Percentiles rank a stretch among this genome's conserved stretches.
Evolutionary conservation across 1,284 basidiomycete species (phyloP).

Genomic region (Wallemia ichthyophaga): DNA sequence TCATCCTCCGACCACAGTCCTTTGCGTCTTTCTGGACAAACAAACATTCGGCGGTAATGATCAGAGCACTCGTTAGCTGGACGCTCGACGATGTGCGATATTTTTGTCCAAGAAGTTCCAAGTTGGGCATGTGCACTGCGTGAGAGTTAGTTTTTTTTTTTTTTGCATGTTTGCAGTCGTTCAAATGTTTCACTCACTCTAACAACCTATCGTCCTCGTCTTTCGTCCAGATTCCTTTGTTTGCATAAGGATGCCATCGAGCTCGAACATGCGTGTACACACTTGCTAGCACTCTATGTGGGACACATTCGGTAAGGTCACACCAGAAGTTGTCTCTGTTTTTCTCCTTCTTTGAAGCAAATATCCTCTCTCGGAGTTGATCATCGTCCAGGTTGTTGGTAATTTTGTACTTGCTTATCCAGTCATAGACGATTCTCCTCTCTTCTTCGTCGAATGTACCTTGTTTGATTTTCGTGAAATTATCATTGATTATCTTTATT

Average conservation of each 20-base stretch:
- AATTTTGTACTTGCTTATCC: not conserved
- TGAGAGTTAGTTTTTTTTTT: not conserved
- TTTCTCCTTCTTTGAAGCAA: not conserved
- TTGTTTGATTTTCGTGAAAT: not conserved
- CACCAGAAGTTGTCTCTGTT: not conserved
- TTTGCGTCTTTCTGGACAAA: not conserved
- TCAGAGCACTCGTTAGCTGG: not conserved
- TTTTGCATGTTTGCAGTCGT: not conserved
- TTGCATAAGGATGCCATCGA: not conserved
- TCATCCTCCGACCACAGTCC: not conserved
- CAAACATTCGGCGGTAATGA: not conserved
- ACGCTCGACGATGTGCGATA: not conserved
- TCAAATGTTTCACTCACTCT: not conserved
- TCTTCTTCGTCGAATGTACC: not conserved
- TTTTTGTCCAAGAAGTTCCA: not conserved
- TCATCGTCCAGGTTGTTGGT: not conserved
- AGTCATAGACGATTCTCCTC: not conserved
- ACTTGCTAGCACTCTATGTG: not conserved
- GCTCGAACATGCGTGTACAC: not conserved
- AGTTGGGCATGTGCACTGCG: not conserved
- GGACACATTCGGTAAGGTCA: not conserved
- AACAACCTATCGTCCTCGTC: not conserved
- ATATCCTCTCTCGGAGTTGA: not conserved
- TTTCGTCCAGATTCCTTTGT: not conserved
- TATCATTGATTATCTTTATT: too few species aligned